Base-by-base conservation (phyloP, 2,329 filamentous ascomycete species). In the Ramichloridium luteum region DNA sequence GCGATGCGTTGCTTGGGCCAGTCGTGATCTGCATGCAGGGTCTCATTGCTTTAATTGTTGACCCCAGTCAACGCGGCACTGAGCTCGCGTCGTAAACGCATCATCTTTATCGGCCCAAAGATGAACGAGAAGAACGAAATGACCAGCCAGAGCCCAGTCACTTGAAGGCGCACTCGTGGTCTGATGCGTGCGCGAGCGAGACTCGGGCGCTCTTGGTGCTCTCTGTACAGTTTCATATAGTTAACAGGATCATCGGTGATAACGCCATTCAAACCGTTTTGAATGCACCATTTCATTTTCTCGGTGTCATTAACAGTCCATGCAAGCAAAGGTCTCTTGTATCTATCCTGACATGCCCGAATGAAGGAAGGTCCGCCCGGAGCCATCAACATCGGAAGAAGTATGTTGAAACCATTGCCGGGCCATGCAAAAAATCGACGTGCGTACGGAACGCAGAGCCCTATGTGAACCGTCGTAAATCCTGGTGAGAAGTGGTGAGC, bases 261-360 rank as follows among this genome's bases (percentile, higher is more conserved):
- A 4, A 93, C 78, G 1, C 82, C 86, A 45, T 93, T 81, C 1
- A 93, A 60, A 3, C 56, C 53, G 25, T 70, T 59, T 16, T 65
- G 57, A 18, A 93, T 72, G 41, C 74, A 70, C 83, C 84, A 93
- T 46, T 74, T 69, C 86, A 96, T 94, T 57, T 74, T 71, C 30
- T 67, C 64, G 40, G 72, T 69, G 10, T 79, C 70, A 52, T 96
- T 93, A 30, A 93, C 80, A 0, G 86, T 94, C 88, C 88, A 96
- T 1, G 74, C 70, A 46, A 79, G 77, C 4, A 94, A 61, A 3
- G 70, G 67, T 13, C 79, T 68, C 33, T 77, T 68, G 27, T 49
- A 35, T 27, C 36, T 36, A 25, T 41, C 28, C 32, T 43, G 37
- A 6, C 46, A 46, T 2, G 51, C 47, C 9, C 64, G 62, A 11